Evolutionary conservation across 305 asterid species (phyloP), one percentile per base, ranked within the genome.

Genomic region (Fraxinus baroniana): DNA sequence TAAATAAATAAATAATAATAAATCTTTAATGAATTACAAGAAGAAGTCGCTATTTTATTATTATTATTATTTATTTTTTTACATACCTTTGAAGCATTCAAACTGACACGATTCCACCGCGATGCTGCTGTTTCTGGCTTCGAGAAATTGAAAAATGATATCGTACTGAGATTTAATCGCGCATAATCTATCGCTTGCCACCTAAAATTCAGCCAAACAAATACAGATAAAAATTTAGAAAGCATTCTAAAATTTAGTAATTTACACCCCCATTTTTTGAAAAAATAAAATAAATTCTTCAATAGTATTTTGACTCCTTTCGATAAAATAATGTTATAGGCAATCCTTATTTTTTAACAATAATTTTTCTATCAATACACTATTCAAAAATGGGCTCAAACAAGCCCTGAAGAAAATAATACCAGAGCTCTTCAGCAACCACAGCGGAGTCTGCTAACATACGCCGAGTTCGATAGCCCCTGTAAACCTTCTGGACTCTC

Each of bases 381-480:
- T 37, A 37, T 1, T 37, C 44, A 37, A 37, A 37, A 37, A 37
- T 37, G 9, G 44, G 44, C 44, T 37, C 44, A 37, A 37, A 37
- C 10, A 37, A 6, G 44, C 44, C 44, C 44, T 37, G 8, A 36
- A 36, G 39, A 36, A 36, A 36, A 36, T 30, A 30, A 30, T 85
- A 95, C 98, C 98, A 95, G 79, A 94, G 92, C 83, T 92, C 97
- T 86, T 93, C 98, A 33, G 90, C 97, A 37, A 94, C 97, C 24
- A 94, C 96, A n/a, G 98, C 97, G 30, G 97, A 92, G 89, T 94
- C 98, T 7, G 98, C 98, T 84, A 93, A 86, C 98, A 91, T 93
- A 88, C 98, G 97, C 82, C 97, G 93, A 0, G 97, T 93, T 37
- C 98, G 94, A 57, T 94, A 92, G 75, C 97, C 80, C 86, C 97